A percentile compares a stretch with the other conserved stretches of the same genome.
Evolutionary conservation across 495 filamentous ascomycete species (phyloP).

Genomic region (Bathelium albidoporum): DNA sequence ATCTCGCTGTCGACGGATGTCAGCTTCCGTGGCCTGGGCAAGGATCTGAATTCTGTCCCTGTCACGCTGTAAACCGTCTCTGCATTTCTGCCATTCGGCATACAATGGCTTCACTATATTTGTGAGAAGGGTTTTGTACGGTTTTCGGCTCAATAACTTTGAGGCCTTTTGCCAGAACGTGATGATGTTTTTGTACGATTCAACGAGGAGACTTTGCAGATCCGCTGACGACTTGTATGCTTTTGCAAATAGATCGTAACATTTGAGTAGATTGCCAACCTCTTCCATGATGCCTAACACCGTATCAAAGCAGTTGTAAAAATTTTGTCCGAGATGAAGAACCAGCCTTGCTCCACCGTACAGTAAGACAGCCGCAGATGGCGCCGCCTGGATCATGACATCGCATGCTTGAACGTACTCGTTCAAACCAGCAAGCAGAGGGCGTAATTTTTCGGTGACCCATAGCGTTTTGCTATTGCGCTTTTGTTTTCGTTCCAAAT

Average conservation of each 20-base stretch:
- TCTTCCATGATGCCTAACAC: constrained; percentile 14
- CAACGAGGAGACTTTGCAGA: constrained; percentile 12
- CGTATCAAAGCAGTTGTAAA: constrained; percentile 12
- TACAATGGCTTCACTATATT: constrained; percentile 11
- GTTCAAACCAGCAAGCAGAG: constrained; percentile 4
- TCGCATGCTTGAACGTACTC: constrained; percentile 8
- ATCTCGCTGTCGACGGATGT: constrained; percentile 4
- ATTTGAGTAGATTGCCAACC: constrained; percentile 9
- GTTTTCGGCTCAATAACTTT: constrained; percentile 9
- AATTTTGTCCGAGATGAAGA: constrained; percentile 6
- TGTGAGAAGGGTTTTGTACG: constrained; percentile 6
- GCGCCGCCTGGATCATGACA: constrained; percentile 13
- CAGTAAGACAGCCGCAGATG: constrained; percentile 6
- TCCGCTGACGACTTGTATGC: constrained; percentile 10
- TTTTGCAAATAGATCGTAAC: constrained; percentile 9
- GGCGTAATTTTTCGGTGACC: constrained; percentile 8
- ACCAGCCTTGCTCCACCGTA: constrained; percentile 12
- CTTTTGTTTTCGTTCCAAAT: constrained; percentile 9
- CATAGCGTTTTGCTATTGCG: constrained; percentile 5
- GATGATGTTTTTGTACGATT: constrained; percentile 14
- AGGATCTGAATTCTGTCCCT: constrained; percentile 2
- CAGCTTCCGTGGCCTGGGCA: constrained; percentile 13
- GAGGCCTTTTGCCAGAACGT: constrained; percentile 14
- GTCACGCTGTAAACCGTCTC: constrained; percentile 8
- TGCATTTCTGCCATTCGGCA: constrained; percentile 13